These are phyloP conservation scores for Volvariella volvacea DNA, from an alignment of 1,284 basidiomycete genomes.

Conservation along the genomic window DNA sequence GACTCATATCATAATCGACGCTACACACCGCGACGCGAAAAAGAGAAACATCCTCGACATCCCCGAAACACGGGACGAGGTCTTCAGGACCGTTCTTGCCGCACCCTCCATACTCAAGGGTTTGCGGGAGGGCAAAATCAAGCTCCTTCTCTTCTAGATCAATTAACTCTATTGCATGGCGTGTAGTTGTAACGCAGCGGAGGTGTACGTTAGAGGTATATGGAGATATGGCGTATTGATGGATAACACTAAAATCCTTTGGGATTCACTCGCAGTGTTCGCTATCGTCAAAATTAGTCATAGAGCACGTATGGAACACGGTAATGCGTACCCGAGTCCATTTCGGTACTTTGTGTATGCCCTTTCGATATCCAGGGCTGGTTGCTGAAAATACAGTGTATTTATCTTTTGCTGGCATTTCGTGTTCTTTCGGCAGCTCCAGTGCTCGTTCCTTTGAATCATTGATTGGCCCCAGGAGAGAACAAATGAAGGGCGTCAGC, in stretches of 20 bases:
- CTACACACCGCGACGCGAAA: conserved; percentile 66
- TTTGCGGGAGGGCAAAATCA: conserved; percentile 64
- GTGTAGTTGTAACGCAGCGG: conserved; percentile 8
- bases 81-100: conserved; percentile 70
- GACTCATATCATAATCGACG: conserved; percentile 76
- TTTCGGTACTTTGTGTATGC: conserved; percentile 94
- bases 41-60: conserved; percentile 71
- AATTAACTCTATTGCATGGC: conserved; percentile 13
- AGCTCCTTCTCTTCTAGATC: conserved; percentile 63
- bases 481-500: not conserved
- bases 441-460: conserved; percentile 53
- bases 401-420: conserved; percentile 88
- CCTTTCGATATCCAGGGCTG: conserved; percentile 78
- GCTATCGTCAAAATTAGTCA: conserved; percentile 30
- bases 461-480: conserved; percentile 4
- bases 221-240: not conserved
- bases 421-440: conserved; percentile 79
- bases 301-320: conserved; percentile 8
- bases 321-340: conserved; percentile 74
- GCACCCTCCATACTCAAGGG: conserved; percentile 52
- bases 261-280: conserved; percentile 82
- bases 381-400: conserved; percentile 87
- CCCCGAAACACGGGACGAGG: conserved; percentile 73
- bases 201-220: conserved; percentile 1
- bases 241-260: conserved; percentile 72